Conservation (phyloP, 805 yeast genomes). For the Wickerhamomyces chambardii region DNA sequence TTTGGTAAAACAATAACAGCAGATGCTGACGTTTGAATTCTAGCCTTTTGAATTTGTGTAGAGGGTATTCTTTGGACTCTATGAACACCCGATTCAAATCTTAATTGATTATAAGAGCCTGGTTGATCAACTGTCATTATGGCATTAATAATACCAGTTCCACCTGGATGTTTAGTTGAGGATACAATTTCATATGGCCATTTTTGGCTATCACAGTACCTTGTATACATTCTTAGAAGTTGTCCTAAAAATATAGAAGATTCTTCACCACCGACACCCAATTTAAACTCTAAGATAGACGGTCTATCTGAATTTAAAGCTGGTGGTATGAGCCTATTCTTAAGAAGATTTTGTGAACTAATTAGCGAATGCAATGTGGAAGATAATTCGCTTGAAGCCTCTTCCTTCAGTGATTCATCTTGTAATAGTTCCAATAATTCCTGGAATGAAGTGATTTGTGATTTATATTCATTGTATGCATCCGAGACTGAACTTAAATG, state of each 20-base stretch:
- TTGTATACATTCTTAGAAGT: constrained; percentile 71
- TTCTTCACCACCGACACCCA: constrained; percentile 95
- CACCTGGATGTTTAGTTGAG: constrained; percentile 43
- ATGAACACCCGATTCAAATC: constrained; percentile 93
- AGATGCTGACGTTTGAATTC: constrained; percentile 93
- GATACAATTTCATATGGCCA: constrained; percentile 67
- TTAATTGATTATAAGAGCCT: constrained; percentile 64
- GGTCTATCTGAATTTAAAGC: constrained; percentile 70
- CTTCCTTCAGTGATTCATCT: constrained; percentile 42
- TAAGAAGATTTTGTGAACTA: constrained; percentile 34
- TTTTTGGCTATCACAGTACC: constrained; percentile 49
- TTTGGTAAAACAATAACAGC: constrained; percentile 93
- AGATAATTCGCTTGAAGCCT: constrained; percentile 55
- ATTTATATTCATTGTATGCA: constrained; percentile 27
- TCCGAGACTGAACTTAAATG: constrained; percentile 34
- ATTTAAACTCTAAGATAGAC: constrained; percentile 77
- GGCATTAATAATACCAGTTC: constrained; percentile 69
- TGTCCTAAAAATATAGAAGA: constrained; percentile 84
- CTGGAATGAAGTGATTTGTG: constrained; percentile 17
- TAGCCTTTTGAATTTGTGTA: constrained; percentile 79
- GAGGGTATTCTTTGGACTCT: constrained; percentile 91
- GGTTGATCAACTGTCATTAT: constrained; percentile 64
- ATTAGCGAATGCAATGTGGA: constrained; percentile 34
- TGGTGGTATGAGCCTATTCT: constrained; percentile 60
- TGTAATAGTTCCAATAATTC: constrained; percentile 34